phyloP scores from a whole-genome alignment of 768 basidiomycete species.

The Suillus subaureus region DNA sequence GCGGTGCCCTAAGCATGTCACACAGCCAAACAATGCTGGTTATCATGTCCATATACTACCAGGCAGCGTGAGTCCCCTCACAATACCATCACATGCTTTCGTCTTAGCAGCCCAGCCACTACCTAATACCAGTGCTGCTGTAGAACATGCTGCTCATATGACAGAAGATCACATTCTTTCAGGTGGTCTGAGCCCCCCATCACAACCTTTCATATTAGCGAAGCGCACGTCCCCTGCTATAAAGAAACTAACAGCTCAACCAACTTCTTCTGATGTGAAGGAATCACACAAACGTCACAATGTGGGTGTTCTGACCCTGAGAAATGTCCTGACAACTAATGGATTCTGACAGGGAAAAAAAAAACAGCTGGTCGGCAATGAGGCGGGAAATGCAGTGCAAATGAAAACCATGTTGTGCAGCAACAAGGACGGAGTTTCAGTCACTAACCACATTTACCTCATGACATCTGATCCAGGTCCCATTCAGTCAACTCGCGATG shows the following conservation, averaged over 20 bases:
- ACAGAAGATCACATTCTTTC: conserved; percentile 1
- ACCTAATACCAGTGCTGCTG: neutral
- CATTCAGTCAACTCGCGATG: neutral
- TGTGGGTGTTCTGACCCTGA: too few relatives aligned
- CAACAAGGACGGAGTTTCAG: neutral
- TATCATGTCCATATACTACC: neutral
- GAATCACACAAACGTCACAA: neutral
- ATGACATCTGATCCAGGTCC: neutral
- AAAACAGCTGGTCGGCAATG: too few relatives aligned
- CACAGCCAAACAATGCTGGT: neutral
- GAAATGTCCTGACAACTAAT: too few relatives aligned
- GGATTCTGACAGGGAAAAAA: too few relatives aligned
- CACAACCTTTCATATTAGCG: neutral
- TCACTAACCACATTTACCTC: neutral
- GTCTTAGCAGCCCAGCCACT: neutral
- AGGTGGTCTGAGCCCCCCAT: neutral
- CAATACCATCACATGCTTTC: neutral
- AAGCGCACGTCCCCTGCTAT: neutral
- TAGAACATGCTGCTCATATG: neutral
- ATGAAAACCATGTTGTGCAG: neutral
- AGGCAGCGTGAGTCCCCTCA: neutral
- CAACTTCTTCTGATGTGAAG: neutral
- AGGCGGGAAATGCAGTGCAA: neutral
- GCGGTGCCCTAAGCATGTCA: neutral
- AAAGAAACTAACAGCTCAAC: neutral